Percentiles rank a stretch among this genome's conserved stretches.
phyloP scores from a whole-genome alignment of 371 early-diverging fungal species.

The Cokeromyces recurvatus region DNA sequence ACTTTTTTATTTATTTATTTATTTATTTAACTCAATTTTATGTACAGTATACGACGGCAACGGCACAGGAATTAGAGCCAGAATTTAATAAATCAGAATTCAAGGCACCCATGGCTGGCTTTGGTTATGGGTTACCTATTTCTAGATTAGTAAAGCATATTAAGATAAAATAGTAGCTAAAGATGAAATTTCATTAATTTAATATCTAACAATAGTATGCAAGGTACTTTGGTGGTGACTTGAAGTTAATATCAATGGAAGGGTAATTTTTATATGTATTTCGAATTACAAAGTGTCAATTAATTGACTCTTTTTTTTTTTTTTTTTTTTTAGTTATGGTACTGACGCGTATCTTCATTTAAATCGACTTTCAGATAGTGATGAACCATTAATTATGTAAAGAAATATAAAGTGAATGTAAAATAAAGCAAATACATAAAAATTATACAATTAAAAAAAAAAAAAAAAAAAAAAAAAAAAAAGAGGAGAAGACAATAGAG shows the following conservation, averaged over 20 bases:
- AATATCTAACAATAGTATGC: slow-evolving; percentile 64
- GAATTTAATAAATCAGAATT: slow-evolving; percentile 84
- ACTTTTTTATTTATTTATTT: too few species aligned
- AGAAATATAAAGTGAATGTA: too few species aligned
- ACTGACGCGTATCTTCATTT: slow-evolving; percentile 97
- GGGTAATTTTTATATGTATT: slow-evolving; percentile 54
- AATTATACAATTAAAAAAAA: too few species aligned
- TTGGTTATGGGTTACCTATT: slow-evolving; percentile 95
- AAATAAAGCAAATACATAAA: too few species aligned
- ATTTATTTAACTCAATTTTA: too few species aligned
- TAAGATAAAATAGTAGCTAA: too few species aligned
- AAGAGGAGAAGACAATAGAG: too few species aligned
- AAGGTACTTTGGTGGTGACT: slow-evolving; percentile 94
- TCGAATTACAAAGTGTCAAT: too few species aligned
- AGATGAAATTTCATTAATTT: too few species aligned
- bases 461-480: too few species aligned
- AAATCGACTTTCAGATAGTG: slow-evolving; percentile 84
- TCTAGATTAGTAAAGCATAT: slow-evolving; percentile 16
- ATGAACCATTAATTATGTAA: slow-evolving; percentile 76
- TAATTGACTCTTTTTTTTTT: too few species aligned
- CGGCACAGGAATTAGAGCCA: slow-evolving; percentile 81
- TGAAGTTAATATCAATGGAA: slow-evolving; percentile 94
- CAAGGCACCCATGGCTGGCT: slow-evolving; percentile 96
- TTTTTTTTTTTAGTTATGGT: slow-evolving; percentile 58
- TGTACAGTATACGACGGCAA: slow-evolving; percentile 88